phyloP scores from a whole-genome alignment of 2,329 filamentous ascomycete species.

The Phoma sp. region DNA sequence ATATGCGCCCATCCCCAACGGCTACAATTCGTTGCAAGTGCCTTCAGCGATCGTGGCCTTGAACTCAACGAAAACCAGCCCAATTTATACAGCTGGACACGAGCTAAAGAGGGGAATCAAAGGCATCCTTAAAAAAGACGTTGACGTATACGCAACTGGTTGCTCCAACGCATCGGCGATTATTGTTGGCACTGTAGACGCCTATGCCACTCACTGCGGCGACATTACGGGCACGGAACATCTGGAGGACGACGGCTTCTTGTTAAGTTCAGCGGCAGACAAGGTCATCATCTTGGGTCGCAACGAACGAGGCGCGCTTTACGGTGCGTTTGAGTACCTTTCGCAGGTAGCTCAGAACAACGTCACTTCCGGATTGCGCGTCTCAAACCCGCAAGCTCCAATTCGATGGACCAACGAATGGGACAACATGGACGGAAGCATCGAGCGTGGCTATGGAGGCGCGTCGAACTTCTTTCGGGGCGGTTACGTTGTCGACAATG shows the following conservation, averaged over 20 bases:
- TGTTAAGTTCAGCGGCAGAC: conserved; percentile 58
- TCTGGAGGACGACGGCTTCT: conserved; percentile 67
- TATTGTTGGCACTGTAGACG: conserved; percentile 59
- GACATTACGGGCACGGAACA: conserved; percentile 43
- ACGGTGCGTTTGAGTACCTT: conserved; percentile 74
- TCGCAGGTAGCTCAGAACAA: conserved; percentile 69
- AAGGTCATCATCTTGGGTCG: conserved; percentile 67
- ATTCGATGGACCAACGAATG: conserved; percentile 77
- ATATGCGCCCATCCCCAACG: conserved; percentile 63
- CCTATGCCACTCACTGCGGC: conserved; percentile 51
- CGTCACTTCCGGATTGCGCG: conserved; percentile 56
- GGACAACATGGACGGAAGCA: conserved; percentile 73
- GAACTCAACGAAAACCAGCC: conserved; percentile 62
- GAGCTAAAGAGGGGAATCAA: conserved; percentile 66
- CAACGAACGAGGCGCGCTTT: conserved; percentile 72
- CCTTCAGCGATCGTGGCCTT: conserved; percentile 62
- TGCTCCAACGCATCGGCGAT: conserved; percentile 45
- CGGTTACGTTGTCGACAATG: conserved; percentile 63
- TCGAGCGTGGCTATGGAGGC: conserved; percentile 74
- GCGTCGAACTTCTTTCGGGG: conserved; percentile 72
- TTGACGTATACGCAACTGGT: conserved; percentile 45
- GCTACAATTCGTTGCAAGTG: conserved; percentile 50
- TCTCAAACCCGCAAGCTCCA: conserved; percentile 65
- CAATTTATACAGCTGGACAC: conserved; percentile 65
- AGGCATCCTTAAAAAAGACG: conserved; percentile 62